Evolutionary conservation across 306 rosid species (phyloP).

Genomic region (Macrotyloma uniflorum): DNA sequence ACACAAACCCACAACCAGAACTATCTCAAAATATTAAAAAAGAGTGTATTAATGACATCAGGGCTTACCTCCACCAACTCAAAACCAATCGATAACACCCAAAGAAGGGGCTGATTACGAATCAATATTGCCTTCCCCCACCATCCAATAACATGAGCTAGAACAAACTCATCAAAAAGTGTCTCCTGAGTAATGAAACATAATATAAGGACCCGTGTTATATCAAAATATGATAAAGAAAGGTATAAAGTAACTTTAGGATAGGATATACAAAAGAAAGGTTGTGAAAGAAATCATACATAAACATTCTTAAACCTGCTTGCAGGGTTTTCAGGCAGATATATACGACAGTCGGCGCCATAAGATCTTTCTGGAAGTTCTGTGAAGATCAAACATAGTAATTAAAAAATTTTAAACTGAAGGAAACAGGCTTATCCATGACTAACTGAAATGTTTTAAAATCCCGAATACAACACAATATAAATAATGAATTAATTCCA

Average conservation of each 20-base stretch:
- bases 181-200: constrained; percentile 63
- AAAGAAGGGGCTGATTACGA: constrained; percentile 96
- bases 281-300: constrained; percentile 83
- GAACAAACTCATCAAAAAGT: constrained; percentile 95
- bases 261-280: constrained; percentile 33
- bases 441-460: constrained; percentile 3
- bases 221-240: constrained; percentile 11
- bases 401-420: constrained; percentile 22
- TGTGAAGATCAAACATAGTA: constrained; percentile 47
- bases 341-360: constrained; percentile 96
- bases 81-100: constrained; percentile 93
- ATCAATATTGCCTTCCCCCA: constrained; percentile 99
- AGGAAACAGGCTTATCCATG: not conserved
- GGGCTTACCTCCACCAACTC: constrained; percentile 89
- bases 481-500: constrained; percentile 21
- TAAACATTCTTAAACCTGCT: constrained; percentile 99
- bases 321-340: constrained; percentile 84
- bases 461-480: not conserved
- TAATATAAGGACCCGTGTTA: constrained; percentile 32
- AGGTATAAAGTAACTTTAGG: not conserved
- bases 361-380: constrained; percentile 98
- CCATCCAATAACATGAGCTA: constrained; percentile 98
- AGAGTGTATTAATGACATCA: constrained; percentile 18
- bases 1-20: not conserved
- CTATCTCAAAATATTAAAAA: not conserved